Conservation (phyloP, 2,329 filamentous ascomycete genomes). For the Orbilia javanica region DNA sequence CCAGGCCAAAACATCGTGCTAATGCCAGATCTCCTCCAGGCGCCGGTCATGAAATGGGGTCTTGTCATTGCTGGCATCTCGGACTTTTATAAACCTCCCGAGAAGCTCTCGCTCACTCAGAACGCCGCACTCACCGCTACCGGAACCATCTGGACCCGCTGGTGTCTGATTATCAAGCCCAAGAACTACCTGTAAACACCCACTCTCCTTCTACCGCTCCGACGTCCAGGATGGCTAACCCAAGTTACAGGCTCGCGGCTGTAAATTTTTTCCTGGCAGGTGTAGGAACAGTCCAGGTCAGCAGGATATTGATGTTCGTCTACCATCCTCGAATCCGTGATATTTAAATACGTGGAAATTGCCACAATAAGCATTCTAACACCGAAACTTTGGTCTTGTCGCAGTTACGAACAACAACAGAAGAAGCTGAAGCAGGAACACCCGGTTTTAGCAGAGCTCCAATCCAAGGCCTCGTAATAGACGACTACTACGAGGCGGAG, state of each 20-base stretch:
- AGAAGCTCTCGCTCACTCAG: conserved; percentile 92
- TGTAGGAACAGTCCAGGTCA: conserved; percentile 85
- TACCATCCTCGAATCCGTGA: background rate
- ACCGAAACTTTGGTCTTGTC: background rate
- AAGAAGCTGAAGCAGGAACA: conserved; percentile 50
- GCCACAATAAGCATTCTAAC: background rate
- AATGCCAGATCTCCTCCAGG: conserved; percentile 10
- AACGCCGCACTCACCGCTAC: conserved; percentile 91
- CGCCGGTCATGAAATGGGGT: conserved; percentile 75
- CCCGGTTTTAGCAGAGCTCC: conserved; percentile 44
- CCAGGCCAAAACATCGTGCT: background rate
- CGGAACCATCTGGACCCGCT: conserved; percentile 96
- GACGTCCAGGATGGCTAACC: conserved; percentile 10
- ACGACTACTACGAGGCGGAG: no score
- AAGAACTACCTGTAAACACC: conserved; percentile 89
- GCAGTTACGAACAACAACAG: conserved; percentile 49
- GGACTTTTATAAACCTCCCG: conserved; percentile 89
- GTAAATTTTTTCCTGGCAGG: conserved; percentile 98
- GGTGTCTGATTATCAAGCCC: conserved; percentile 97
- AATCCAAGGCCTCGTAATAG: conserved; percentile 27
- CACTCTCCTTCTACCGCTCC: background rate
- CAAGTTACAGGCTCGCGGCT: conserved; percentile 77
- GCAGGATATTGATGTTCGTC: conserved; percentile 77
- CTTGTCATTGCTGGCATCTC: conserved; percentile 91
- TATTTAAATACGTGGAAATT: background rate